Percentiles rank a stretch among this genome's conserved stretches.
These are phyloP conservation scores for Spergularia bocconei DNA, from an alignment of 148 eudicot genomes.

Conservation along the genomic window DNA sequence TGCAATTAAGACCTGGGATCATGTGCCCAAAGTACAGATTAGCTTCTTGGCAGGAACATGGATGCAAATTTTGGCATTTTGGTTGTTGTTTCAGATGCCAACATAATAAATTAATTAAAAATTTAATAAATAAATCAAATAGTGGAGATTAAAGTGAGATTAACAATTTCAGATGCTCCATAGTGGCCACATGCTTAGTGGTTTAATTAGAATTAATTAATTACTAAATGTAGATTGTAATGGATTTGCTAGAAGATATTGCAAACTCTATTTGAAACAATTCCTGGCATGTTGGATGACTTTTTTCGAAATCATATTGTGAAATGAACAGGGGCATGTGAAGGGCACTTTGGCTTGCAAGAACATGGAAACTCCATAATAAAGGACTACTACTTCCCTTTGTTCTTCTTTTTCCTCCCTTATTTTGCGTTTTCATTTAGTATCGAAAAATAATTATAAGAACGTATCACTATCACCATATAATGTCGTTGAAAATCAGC, in stretches of 20 bases:
- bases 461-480: too few species aligned
- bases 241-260: conserved; percentile 20
- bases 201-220: conserved; percentile 15
- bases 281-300: conserved; percentile 26
- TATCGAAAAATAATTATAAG: too few species aligned
- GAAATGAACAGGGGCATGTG: conserved; percentile 21
- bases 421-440: too few species aligned
- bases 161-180: conserved; percentile 23
- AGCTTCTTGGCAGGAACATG: conserved; percentile 24
- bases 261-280: conserved; percentile 11
- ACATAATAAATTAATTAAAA: not conserved
- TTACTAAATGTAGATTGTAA: conserved; percentile 15
- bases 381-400: not conserved
- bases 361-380: conserved; percentile 20
- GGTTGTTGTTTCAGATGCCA: conserved; percentile 29
- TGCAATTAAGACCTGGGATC: conserved; percentile 31
- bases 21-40: conserved; percentile 30
- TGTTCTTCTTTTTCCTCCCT: not conserved
- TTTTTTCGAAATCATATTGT: not conserved
- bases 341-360: conserved; percentile 18
- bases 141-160: conserved; percentile 18
- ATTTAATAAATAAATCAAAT: not conserved
- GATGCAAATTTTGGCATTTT: conserved; percentile 28
- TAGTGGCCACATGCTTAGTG: conserved; percentile 34
- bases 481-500: too few species aligned